Base-by-base conservation (phyloP, 495 filamentous ascomycete species). In the Aspergillus avenaceus region DNA sequence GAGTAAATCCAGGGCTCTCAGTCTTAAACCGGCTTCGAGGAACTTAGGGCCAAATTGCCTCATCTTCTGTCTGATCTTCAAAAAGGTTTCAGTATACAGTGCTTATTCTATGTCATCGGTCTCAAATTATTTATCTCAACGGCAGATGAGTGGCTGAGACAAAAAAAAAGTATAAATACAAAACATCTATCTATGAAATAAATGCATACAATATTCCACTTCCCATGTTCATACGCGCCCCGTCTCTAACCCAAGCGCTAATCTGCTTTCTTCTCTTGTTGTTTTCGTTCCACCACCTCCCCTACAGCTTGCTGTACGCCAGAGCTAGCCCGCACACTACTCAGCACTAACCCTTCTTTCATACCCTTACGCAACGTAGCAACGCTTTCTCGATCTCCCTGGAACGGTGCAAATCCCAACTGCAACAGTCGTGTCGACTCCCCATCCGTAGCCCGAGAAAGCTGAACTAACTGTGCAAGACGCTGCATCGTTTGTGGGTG, bases 341-440 rank as follows among this genome's bases (percentile, higher is more conserved):
- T 86, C 58, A 89, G 75, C 25, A 93, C 81, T 49, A 93, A 66
- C 74, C 87, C 90, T 52, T 90, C 86, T 65, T 80, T 84, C 58
- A 91, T 78, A 46, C 84, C 86, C 31, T 75, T 73, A 32, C 80
- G 78, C 52, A 91, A 62, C 28, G 74, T 75, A 22, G 65, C 66
- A 49, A 86, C 69, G 6, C 75, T 76, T 52, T 82, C 75, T 26
- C 77, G 71, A 60, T 95, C 88, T 12, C 83, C 84, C 21, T 74
- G 80, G 63, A 92, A 96, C n/a, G 93, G 93, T 52, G 81, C 81
- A 67, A 88, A 81, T 52, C 95, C 90, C 53, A 92, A 67, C 34
- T 83, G 80, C 65, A 96, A 64, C 52, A 95, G 62, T 43, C 87
- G 74, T 5, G 71, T 67, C 4, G 87, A 76, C 61, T 97, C 90